Base-by-base conservation (phyloP, 768 basidiomycete genomes). In the Scleroderma citrinum region DNA sequence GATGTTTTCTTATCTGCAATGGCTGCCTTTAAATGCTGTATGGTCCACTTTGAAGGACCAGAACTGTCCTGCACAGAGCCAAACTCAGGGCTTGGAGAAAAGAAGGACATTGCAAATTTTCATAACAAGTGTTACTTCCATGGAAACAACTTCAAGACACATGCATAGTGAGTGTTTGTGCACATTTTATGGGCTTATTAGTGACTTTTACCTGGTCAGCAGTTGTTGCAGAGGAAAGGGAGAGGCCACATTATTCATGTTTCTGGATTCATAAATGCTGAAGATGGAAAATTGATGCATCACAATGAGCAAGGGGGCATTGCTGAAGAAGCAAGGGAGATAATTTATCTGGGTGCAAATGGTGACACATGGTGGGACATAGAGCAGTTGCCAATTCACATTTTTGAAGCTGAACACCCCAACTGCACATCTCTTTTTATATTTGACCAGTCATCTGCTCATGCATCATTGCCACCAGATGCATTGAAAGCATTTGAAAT, bases 201-300 rank as follows among this genome's bases (percentile, higher is more conserved):
- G 13, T 32, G 31, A n/a, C n/a, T 49, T 41, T 19, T 17, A 11
- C 26, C 47, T 3, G 55, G 50, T 31, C n/a, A 51, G 29, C 47
- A 50, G 21, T 35, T 43, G 1, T 51, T 62, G 30, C 50, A 37
- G 23, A 35, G 53, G 58, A 45, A 62, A 72, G 50, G 59, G 65
- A 7, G 50, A 55, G 14, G 69, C 68, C 7, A 58, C 0, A 46
- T 70, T 3, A 71, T 72, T 30, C 68, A 72, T 58, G 60, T 69
- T 11, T 75, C 70, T 6, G 71, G 66, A n/a, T 73, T 73, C 47
- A 67, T 74, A 35, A 61, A 64, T 40, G 57, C 61, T 12, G 58
- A 57, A 8, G 63, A 51, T 42, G 68, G 73, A 2, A 59, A 56
- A 3, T 54, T 73, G 16, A 49, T 69, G 4, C 34, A 5, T 13